These are phyloP conservation scores for Isoetes engelmannii DNA, from an alignment of 83 land plant genomes.

Conservation along the genomic window DNA sequence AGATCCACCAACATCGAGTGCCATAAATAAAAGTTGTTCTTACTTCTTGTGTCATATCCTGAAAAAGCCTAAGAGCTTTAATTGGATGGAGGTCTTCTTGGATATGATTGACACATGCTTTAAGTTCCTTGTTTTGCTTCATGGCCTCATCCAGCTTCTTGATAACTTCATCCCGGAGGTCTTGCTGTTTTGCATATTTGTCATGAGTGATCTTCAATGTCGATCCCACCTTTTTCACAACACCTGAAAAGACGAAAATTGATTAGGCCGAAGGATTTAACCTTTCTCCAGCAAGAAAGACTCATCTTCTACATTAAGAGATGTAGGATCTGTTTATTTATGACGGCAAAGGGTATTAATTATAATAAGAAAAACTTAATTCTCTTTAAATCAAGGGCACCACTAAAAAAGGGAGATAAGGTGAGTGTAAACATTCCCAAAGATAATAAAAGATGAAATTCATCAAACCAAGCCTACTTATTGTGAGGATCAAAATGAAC, in stretches of 20 bases:
- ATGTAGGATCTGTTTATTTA: too few relatives aligned
- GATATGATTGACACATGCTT: slow-evolving; percentile 29
- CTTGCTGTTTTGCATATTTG: slow-evolving; percentile 48
- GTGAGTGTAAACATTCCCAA: too few relatives aligned
- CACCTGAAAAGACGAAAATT: slow-evolving; percentile 37
- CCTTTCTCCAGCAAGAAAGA: too few relatives aligned
- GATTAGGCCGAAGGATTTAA: too few relatives aligned
- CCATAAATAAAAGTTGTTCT: slow-evolving; percentile 7
- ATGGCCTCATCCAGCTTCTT: slow-evolving; percentile 47
- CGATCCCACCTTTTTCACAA: slow-evolving; percentile 48
- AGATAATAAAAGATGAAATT: too few relatives aligned
- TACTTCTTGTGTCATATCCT: slow-evolving; percentile 71
- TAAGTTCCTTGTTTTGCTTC: slow-evolving; percentile 48
- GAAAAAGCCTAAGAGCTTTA: slow-evolving; percentile 59
- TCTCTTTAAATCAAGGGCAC: too few relatives aligned
- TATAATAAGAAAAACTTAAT: too few relatives aligned
- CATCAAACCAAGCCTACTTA: too few relatives aligned
- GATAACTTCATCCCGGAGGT: slow-evolving; percentile 37
- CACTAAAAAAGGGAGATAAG: too few relatives aligned
- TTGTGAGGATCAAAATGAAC: too few relatives aligned
- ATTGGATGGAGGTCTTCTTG: slow-evolving; percentile 55
- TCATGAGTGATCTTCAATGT: slow-evolving; percentile 58
- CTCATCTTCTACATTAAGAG: too few relatives aligned
- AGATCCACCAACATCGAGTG: not conserved
- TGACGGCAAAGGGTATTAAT: too few relatives aligned